Evolutionary conservation across 78 protist species (phyloP), one percentile per base, ranked within the genome.

Genomic region (Dictyostelium capitatum): DNA sequence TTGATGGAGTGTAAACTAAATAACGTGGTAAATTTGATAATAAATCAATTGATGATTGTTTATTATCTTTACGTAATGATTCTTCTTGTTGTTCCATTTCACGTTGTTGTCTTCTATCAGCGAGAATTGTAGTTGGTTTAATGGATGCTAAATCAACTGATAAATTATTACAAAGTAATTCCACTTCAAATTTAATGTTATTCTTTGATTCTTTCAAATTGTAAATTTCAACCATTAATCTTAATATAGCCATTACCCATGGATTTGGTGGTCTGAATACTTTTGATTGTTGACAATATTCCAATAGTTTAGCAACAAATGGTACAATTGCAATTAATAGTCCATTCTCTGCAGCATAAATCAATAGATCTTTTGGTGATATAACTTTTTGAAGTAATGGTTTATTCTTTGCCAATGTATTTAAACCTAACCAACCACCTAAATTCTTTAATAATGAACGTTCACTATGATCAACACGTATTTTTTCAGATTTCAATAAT

Each of bases 261-360:
- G 99, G 99, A 89, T 98, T 98, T 90, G 99, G 99, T 7, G 97
- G 99, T 47, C 30, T 25, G 91, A 99, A 99, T 7, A 91, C 96
- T 50, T 82, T 79, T 50, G 97, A 48, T 48, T 37, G 57, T 50
- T 15, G 56, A 70, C 96, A 73, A 9, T 57, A 28, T 37, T 97
- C 98, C 46, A 99, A 87, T 10, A 98, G 94, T 94, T 99, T 97
- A 30, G 97, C 72, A 4, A 98, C 97, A 54, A 99, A 99, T 15
- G 99, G 99, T 10, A 99, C 81, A 12, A 98, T 98, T 0, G 97
- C 97, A 41, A 96, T 83, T 28, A 98, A 78, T 0, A 84, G 48
- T 11, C 97, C 97, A 30, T 80, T 23, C 41, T 89, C 96, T 81
- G 79, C 96, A 15, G 99, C 98, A 37, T 97, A 96, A 41, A 96